phyloP scores from a whole-genome alignment of 148 eudicot species.

The Fagopyrum homotropicum region DNA sequence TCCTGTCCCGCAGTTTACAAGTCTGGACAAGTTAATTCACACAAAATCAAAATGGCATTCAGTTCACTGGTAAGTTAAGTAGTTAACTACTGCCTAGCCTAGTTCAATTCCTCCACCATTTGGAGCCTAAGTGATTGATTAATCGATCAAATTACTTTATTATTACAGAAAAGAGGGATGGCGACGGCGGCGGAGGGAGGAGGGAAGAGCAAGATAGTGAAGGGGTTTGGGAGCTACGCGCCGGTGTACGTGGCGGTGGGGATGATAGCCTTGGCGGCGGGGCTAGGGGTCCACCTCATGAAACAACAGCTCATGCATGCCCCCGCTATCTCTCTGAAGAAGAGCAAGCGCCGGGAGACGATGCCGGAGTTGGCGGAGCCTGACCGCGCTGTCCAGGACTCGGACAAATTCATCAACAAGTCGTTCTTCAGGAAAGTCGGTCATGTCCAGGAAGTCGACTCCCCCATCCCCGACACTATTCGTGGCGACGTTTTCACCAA shows the following conservation, averaged over 20 bases:
- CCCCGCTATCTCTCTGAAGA: constrained; percentile 16
- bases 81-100: too few species aligned
- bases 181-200: neutral
- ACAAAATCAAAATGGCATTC: neutral
- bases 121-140: too few species aligned
- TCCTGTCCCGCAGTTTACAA: too few species aligned
- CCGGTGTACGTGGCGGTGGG: constrained; percentile 23
- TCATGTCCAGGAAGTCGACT: constrained; percentile 13
- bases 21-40: too few species aligned
- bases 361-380: constrained; percentile 25
- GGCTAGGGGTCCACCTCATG: constrained; percentile 16
- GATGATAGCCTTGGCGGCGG: constrained; percentile 11
- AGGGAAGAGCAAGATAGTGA: neutral
- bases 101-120: too few species aligned
- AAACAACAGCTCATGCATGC: constrained; percentile 22
- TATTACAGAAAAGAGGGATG: neutral
- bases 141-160: too few species aligned
- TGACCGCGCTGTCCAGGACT: neutral
- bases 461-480: neutral
- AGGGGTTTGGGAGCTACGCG: constrained; percentile 13
- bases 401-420: constrained; percentile 12
- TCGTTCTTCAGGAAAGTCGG: constrained; percentile 23
- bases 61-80: neutral
- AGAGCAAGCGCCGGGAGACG: constrained; percentile 16
- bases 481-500: constrained; percentile 10